A percentile compares a stretch with the other conserved stretches of the same genome.
Evolutionary conservation across 2,329 filamentous ascomycete species (phyloP).

Genomic region (Diplocarpon rosae): DNA sequence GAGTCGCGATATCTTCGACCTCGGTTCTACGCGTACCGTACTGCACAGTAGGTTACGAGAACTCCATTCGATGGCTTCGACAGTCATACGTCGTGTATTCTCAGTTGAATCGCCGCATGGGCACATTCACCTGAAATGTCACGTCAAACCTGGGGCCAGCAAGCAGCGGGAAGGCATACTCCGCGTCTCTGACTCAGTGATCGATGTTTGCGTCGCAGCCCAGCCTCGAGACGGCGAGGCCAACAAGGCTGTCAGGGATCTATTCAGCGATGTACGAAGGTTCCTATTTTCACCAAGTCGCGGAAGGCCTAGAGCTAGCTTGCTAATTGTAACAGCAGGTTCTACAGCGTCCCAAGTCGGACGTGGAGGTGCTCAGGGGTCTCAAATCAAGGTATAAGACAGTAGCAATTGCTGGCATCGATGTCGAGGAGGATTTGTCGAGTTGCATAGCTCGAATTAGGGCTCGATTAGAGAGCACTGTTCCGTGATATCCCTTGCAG

Average conservation of each 20-base stretch:
- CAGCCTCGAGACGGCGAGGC: slow-evolving; percentile 56
- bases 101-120: slow-evolving; percentile 35
- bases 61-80: slow-evolving; percentile 15
- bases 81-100: slow-evolving; percentile 37
- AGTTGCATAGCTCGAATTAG: slow-evolving; percentile 21
- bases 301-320: background rate
- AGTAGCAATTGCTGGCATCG: slow-evolving; percentile 29
- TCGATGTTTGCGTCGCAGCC: slow-evolving; percentile 56
- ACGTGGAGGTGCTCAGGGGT: slow-evolving; percentile 50
- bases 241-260: slow-evolving; percentile 52
- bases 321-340: slow-evolving; percentile 30
- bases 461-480: slow-evolving; percentile 16
- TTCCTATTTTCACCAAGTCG: background rate
- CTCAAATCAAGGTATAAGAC: slow-evolving; percentile 55
- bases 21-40: background rate
- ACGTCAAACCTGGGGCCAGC: slow-evolving; percentile 55
- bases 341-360: slow-evolving; percentile 51
- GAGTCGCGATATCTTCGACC: too few species aligned
- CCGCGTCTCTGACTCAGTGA: slow-evolving; percentile 41
- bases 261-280: slow-evolving; percentile 46
- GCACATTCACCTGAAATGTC: slow-evolving; percentile 50
- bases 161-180: slow-evolving; percentile 50
- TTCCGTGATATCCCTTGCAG: slow-evolving; percentile 5
- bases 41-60: too few species aligned
- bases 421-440: slow-evolving; percentile 27